Base-by-base conservation (phyloP, 1,139 yeast species). In the Scheffersomyces lignicola region DNA sequence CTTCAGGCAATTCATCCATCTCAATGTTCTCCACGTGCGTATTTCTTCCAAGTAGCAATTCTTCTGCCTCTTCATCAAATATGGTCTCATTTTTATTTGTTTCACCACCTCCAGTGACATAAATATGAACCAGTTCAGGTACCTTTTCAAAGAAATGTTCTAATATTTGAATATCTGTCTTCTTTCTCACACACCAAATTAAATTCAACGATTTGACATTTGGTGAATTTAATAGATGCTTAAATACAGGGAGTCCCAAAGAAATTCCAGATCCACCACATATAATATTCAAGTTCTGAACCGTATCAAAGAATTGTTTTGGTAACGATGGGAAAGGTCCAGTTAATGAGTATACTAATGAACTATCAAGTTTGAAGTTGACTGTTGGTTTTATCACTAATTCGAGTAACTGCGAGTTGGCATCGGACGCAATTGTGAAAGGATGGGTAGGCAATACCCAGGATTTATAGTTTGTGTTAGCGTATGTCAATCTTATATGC, bases 191-290 rank as follows among this genome's bases (percentile, higher is more conserved):
- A 26, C 78, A 65, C 94, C 94, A 83, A 0, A 74, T 54, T 32
- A 67, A 47, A 9, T 54, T 56, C 5, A 48, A 44, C 4, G 42
- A 26, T 15, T 16, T 5, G 23, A 30, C 12, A 10, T 6, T 30
- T 6, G 33, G 3, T 6, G 33, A 22, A 5, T 14, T 12, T 34
- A n/a, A 14, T 27, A 78, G 67, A 43, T 65, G 60, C 40, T 63
- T 53, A 50, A 59, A 67, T 3, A 83, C 42, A 0, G 95, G 86
- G 2, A 87, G 61, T 0, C 87, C 92, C 48, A 79, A 76, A 0
- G 96, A 82, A 5, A 89, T 73, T 0, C 96, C 97, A 0, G 95
- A 78, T 0, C 97, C 97, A 7, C 96, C 97, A 23, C 89, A 84
- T 3, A 88, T 58, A 7, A 88, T 70, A 7, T 73, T 56, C 0